These are phyloP conservation scores for Suillus subalutaceus DNA, from an alignment of 768 basidiomycete genomes.

Conservation along the genomic window DNA sequence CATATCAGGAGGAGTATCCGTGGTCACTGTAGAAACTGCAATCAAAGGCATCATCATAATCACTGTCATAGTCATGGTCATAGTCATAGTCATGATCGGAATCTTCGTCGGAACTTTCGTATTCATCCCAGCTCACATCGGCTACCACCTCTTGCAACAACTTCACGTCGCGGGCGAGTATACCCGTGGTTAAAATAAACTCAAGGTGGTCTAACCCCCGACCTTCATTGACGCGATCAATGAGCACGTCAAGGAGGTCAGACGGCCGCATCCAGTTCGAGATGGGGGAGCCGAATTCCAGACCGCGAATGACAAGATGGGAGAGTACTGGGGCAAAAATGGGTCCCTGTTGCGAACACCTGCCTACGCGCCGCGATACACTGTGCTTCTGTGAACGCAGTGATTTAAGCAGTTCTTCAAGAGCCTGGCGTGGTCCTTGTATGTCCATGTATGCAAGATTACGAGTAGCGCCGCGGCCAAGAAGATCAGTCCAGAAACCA, in stretches of 20 bases:
- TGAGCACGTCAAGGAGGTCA: constrained; percentile 6
- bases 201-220: neutral
- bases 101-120: neutral
- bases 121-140: constrained; percentile 5
- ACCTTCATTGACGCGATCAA: constrained; percentile 8
- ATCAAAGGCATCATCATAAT: neutral
- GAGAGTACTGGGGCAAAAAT: constrained; percentile 5
- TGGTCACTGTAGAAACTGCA: neutral
- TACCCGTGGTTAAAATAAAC: neutral
- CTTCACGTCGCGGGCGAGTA: neutral
- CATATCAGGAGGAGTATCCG: neutral
- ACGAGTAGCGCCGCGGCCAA: neutral
- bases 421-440: neutral
- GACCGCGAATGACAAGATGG: neutral
- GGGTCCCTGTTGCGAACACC: neutral
- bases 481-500: neutral
- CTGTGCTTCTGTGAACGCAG: neutral
- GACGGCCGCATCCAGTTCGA: neutral
- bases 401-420: neutral
- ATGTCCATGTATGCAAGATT: constrained; percentile 1
- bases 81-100: neutral
- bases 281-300: neutral
- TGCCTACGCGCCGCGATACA: neutral
- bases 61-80: too few species aligned
- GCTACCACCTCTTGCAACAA: constrained; percentile 10